Evolutionary conservation across 305 asterid genomes (phyloP).

Genomic region (Rubia tinctorum): DNA sequence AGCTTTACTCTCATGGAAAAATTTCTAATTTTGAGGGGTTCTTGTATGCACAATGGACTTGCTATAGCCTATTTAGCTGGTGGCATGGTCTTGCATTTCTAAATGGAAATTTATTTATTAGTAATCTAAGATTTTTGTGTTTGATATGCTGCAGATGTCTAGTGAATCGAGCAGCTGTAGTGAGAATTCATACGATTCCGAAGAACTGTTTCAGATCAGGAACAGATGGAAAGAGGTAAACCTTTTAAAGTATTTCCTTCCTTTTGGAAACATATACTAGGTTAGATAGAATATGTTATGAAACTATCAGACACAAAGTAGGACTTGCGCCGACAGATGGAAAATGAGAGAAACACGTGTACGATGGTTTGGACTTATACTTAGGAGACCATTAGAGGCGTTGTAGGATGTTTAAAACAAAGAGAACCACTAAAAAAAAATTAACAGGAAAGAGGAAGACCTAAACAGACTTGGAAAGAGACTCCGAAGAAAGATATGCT

Average conservation of each 20-base stretch:
- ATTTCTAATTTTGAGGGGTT: not conserved
- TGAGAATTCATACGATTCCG: slow-evolving; percentile 43
- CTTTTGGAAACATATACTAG: not conserved
- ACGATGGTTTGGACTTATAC: too few species aligned
- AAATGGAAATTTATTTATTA: not conserved
- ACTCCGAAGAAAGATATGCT: too few species aligned
- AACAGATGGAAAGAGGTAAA: slow-evolving; percentile 77
- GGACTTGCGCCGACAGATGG: too few species aligned
- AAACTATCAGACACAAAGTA: too few species aligned
- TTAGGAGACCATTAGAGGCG: too few species aligned
- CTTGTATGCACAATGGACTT: not conserved
- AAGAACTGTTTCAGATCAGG: slow-evolving; percentile 55
- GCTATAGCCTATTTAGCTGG: not conserved
- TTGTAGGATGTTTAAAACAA: too few species aligned
- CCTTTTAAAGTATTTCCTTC: not conserved
- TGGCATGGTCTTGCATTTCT: not conserved
- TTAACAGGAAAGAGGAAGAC: too few species aligned
- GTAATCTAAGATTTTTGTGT: not conserved
- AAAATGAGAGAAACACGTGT: too few species aligned
- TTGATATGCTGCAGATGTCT: slow-evolving; percentile 48
- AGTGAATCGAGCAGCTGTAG: slow-evolving; percentile 38
- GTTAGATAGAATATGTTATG: too few species aligned
- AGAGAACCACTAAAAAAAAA: too few species aligned
- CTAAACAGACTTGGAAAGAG: too few species aligned
- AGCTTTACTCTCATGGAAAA: not conserved